A percentile compares a stretch with the other conserved stretches of the same genome.
phyloP scores from a whole-genome alignment of 2,329 filamentous ascomycete genomes.

The Aureobasidium sp. region DNA sequence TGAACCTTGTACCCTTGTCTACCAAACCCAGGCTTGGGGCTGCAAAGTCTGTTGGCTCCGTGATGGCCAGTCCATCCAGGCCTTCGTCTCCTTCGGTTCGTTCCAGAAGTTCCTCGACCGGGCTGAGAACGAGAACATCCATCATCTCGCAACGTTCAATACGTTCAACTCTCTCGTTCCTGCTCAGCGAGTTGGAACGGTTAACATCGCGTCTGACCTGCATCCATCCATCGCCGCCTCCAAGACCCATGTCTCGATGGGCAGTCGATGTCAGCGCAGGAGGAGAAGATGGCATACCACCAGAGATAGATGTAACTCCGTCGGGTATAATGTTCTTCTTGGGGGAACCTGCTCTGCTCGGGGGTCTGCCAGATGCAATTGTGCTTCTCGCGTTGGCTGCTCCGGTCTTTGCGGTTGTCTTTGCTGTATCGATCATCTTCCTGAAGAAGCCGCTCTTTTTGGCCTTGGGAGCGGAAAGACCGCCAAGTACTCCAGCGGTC shows the following conservation, averaged over 20 bases:
- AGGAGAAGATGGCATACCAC: constrained; percentile 29
- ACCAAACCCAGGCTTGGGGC: constrained; percentile 65
- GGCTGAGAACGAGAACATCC: constrained; percentile 78
- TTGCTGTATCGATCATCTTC: constrained; percentile 88
- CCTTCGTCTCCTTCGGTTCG: constrained; percentile 84
- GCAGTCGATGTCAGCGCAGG: constrained; percentile 24
- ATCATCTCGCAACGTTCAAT: constrained; percentile 90
- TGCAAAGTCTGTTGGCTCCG: constrained; percentile 71
- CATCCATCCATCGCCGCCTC: constrained; percentile 74
- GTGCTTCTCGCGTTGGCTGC: constrained; percentile 83
- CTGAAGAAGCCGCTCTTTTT: constrained; percentile 82
- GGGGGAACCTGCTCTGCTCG: constrained; percentile 31
- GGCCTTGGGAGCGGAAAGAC: constrained; percentile 63
- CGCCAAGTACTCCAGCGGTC: constrained; percentile 62
- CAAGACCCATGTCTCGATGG: constrained; percentile 63
- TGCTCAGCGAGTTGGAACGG: constrained; percentile 84
- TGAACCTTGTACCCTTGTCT: constrained; percentile 91
- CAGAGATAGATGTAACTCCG: constrained; percentile 46
- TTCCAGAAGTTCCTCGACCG: constrained; percentile 80
- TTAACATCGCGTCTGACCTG: constrained; percentile 94
- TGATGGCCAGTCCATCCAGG: constrained; percentile 73
- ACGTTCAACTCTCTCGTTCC: constrained; percentile 75
- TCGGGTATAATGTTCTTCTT: constrained; percentile 38
- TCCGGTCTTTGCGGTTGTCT: constrained; percentile 61
- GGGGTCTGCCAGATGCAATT: constrained; percentile 47